phyloP scores from a whole-genome alignment of 2,329 filamentous ascomycete genomes.

The Penicillium janthinellum region DNA sequence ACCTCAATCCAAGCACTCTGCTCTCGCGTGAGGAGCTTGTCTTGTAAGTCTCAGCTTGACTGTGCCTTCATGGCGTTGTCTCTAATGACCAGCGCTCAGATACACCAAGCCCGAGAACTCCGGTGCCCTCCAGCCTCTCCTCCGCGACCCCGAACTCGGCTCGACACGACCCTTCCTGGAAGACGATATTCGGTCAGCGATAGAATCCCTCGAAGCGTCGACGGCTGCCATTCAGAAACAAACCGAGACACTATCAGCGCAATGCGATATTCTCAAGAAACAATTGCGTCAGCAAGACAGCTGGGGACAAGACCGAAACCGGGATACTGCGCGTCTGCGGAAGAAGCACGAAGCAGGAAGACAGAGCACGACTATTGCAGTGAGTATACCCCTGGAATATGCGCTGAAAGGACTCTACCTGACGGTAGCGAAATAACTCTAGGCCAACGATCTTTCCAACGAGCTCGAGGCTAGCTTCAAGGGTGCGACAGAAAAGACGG shows the following conservation, averaged over 20 bases:
- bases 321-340: slow-evolving; percentile 34
- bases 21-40: slow-evolving; percentile 44
- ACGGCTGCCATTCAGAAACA: slow-evolving; percentile 40
- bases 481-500: slow-evolving; percentile 33
- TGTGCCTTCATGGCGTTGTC: neutral
- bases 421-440: slow-evolving; percentile 7
- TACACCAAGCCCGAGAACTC: slow-evolving; percentile 39
- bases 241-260: slow-evolving; percentile 33
- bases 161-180: slow-evolving; percentile 43
- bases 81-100: slow-evolving; percentile 23
- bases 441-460: slow-evolving; percentile 40
- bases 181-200: slow-evolving; percentile 40
- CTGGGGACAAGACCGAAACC: slow-evolving; percentile 26
- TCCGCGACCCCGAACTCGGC: slow-evolving; percentile 30
- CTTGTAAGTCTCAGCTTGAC: slow-evolving; percentile 32
- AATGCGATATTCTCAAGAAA: slow-evolving; percentile 35
- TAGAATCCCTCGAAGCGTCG: slow-evolving; percentile 40
- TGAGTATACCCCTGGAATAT: slow-evolving; percentile 20
- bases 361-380: slow-evolving; percentile 37
- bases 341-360: slow-evolving; percentile 40
- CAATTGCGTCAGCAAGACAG: slow-evolving; percentile 28
- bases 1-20: slow-evolving; percentile 38
- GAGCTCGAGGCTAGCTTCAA: slow-evolving; percentile 37
- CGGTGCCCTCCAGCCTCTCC: slow-evolving; percentile 31
- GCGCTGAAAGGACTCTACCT: neutral